A percentile compares a stretch with the other conserved stretches of the same genome.
Conservation (phyloP, 805 yeast species). For the Pichia exigua region DNA sequence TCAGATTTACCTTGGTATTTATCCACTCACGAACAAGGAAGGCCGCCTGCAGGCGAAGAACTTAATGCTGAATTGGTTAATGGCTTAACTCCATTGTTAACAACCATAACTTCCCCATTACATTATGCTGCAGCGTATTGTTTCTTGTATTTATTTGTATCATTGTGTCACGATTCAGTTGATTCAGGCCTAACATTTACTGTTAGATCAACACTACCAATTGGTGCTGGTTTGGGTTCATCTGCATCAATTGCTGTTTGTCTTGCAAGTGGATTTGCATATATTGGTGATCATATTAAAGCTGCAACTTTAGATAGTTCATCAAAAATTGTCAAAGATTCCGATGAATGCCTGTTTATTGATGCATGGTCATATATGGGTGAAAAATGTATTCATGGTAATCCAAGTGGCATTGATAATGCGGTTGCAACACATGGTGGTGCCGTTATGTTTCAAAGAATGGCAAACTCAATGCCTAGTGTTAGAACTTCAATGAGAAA, state of each 20-base stretch:
- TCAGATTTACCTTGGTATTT: slow-evolving; percentile 55
- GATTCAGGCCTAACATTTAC: slow-evolving; percentile 50
- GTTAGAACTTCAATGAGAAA: slow-evolving; percentile 60
- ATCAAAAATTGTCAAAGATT: slow-evolving; percentile 30
- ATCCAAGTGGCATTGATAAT: slow-evolving; percentile 94
- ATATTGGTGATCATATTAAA: slow-evolving; percentile 48
- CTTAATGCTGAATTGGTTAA: slow-evolving; percentile 52
- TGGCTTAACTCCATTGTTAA: slow-evolving; percentile 37
- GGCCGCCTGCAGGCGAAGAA: slow-evolving; percentile 40
- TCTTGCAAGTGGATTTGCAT: slow-evolving; percentile 63
- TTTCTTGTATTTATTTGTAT: slow-evolving; percentile 69
- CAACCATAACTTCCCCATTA: slow-evolving; percentile 41
- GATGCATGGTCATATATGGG: slow-evolving; percentile 89
- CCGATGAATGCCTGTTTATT: slow-evolving; percentile 48
- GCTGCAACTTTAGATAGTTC: slow-evolving; percentile 29
- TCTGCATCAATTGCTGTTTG: slow-evolving; percentile 88
- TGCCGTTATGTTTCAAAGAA: slow-evolving; percentile 82
- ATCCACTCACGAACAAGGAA: slow-evolving; percentile 20
- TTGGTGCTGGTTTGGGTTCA: slow-evolving; percentile 95
- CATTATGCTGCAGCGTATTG: slow-evolving; percentile 77
- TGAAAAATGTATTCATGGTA: slow-evolving; percentile 92
- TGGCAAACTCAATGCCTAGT: slow-evolving; percentile 46
- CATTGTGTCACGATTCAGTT: slow-evolving; percentile 40
- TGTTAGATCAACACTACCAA: slow-evolving; percentile 78
- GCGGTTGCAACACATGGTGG: slow-evolving; percentile 96